Conservation (phyloP, 106 monocot genomes). For the Apostasia shenzhenica region DNA sequence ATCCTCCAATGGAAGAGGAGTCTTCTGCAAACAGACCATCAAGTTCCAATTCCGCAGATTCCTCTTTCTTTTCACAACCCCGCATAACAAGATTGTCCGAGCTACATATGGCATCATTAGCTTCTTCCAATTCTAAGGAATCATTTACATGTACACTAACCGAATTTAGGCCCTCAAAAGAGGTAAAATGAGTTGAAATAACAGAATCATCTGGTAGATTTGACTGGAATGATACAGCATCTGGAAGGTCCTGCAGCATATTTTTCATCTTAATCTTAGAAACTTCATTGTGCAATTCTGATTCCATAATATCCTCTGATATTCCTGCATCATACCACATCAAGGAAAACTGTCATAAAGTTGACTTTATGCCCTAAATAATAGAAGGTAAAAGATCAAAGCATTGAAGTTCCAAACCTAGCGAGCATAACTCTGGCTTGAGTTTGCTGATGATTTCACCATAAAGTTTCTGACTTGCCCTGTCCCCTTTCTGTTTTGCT, state of each 20-base stretch:
- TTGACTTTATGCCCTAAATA: neutral
- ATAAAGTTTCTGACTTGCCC: conserved; percentile 49
- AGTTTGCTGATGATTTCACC: conserved; percentile 45
- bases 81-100: conserved; percentile 1
- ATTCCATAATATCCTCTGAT: conserved; percentile 42
- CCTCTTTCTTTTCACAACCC: conserved; percentile 32
- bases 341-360: neutral
- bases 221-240: neutral
- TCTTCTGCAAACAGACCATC: conserved; percentile 80
- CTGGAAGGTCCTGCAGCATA: conserved; percentile 12
- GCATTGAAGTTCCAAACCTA: conserved; percentile 38
- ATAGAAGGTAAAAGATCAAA: neutral
- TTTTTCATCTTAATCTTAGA: conserved; percentile 9
- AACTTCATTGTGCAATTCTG: conserved; percentile 23
- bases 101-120: conserved; percentile 11
- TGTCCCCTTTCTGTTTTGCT: conserved; percentile 69
- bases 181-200: neutral
- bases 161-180: conserved; percentile 10
- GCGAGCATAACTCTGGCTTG: conserved; percentile 44
- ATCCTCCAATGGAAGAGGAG: conserved; percentile 23
- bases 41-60: conserved; percentile 58
- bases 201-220: conserved; percentile 6
- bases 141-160: conserved; percentile 14
- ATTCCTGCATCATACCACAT: conserved; percentile 42
- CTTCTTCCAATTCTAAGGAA: conserved; percentile 2